Conservation (phyloP, 176 grass and related monocot genomes). For the Avena insularis region DNA sequence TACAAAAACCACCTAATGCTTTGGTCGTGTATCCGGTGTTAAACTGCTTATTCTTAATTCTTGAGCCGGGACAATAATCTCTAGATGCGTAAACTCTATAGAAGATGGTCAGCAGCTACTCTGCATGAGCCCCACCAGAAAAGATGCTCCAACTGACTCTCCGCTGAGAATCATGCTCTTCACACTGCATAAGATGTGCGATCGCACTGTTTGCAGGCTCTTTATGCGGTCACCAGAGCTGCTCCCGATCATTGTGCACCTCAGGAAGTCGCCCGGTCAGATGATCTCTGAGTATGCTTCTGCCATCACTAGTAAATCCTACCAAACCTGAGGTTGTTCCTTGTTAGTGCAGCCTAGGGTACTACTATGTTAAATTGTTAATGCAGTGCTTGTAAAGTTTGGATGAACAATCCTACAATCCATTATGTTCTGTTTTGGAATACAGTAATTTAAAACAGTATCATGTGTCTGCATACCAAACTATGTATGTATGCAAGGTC, state of each 20-base stretch:
- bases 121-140: conserved; percentile 85
- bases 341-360: not conserved
- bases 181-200: conserved; percentile 88
- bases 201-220: conserved; percentile 65
- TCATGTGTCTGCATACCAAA: not conserved
- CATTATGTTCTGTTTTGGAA: not conserved
- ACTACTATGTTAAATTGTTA: not conserved
- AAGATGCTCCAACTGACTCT: conserved; percentile 67
- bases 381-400: not conserved
- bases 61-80: not conserved
- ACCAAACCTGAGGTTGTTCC: conserved; percentile 45
- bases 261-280: conserved; percentile 67
- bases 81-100: conserved; percentile 59
- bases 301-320: conserved; percentile 58
- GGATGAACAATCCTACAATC: conserved; percentile 5
- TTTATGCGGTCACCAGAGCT: conserved; percentile 75
- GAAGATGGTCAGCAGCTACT: conserved; percentile 75
- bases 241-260: conserved; percentile 65
- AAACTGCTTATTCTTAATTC: not conserved
- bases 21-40: not conserved
- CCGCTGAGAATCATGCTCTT: conserved; percentile 87
- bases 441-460: conserved; percentile 26
- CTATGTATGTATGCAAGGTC: not conserved
- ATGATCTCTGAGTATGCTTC: conserved; percentile 71
- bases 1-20: not conserved